Percentiles rank a stretch among this genome's conserved stretches.
Conservation (phyloP, 2,329 filamentous ascomycete genomes). For the Sporothrix brunneoviolacea region DNA sequence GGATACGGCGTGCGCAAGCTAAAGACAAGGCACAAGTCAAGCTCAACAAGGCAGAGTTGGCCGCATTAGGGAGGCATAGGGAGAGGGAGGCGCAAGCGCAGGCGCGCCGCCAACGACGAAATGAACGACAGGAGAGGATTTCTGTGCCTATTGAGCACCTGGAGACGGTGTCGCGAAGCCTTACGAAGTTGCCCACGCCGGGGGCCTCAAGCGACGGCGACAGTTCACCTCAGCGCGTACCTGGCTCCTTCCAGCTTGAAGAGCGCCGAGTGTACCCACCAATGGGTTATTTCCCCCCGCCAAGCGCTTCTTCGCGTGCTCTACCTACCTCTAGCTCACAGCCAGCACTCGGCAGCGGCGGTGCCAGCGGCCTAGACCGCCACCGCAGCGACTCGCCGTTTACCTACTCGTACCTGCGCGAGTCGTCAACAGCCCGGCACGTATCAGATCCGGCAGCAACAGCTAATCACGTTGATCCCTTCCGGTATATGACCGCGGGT, state of each 20-base stretch:
- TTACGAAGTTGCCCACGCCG: conserved; percentile 19
- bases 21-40: conserved; percentile 73
- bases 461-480: conserved; percentile 36
- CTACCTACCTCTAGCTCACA: conserved; percentile 24
- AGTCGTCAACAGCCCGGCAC: conserved; percentile 32
- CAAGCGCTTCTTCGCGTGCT: conserved; percentile 23
- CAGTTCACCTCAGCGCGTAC: conserved; percentile 27
- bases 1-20: conserved; percentile 71
- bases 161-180: conserved; percentile 34
- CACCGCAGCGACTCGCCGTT: conserved; percentile 37
- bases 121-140: conserved; percentile 35
- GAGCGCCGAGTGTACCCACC: conserved; percentile 36
- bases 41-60: conserved; percentile 72
- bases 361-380: conserved; percentile 23
- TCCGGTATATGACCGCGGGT: conserved; percentile 45
- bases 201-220: conserved; percentile 23
- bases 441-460: conserved; percentile 36
- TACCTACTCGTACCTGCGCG: conserved; percentile 38
- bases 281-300: conserved; percentile 46
- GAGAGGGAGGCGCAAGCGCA: conserved; percentile 50
- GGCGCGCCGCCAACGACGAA: conserved; percentile 19
- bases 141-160: conserved; percentile 49
- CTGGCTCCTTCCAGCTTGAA: conserved; percentile 31
- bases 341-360: conserved; percentile 27
- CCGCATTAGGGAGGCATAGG: conserved; percentile 64